Evolutionary conservation across 192 early-diverging fungal genomes (phyloP).

Genomic region (Podila clonocystis): DNA sequence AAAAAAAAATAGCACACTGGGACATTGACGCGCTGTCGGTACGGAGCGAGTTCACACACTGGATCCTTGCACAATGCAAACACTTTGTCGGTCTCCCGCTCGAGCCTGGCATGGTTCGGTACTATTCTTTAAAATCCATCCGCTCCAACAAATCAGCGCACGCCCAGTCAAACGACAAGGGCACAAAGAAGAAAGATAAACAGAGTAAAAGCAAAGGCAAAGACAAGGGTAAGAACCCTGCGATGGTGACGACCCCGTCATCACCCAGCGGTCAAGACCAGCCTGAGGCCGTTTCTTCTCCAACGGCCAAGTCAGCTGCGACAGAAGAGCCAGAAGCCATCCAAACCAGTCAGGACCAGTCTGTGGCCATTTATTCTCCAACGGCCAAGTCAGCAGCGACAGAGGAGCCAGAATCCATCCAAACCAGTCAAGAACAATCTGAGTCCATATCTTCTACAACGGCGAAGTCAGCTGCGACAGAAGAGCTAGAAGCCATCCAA

Average conservation of each 20-base stretch:
- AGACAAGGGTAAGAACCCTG: background rate
- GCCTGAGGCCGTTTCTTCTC: background rate
- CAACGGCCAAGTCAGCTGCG: background rate
- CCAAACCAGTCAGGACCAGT: background rate
- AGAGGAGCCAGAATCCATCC: conserved; percentile 1
- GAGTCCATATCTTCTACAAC: background rate
- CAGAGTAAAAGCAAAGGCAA: background rate
- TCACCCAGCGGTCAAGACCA: background rate
- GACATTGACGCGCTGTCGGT: conserved; percentile 25
- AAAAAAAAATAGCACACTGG: conserved; percentile 33
- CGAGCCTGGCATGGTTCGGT: conserved; percentile 29
- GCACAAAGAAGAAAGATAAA: background rate
- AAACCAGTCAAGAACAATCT: background rate
- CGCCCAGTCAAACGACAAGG: background rate
- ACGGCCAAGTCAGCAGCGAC: background rate
- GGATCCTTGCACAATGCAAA: conserved; percentile 21
- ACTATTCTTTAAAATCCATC: conserved; percentile 5
- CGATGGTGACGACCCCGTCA: background rate
- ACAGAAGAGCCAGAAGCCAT: conserved; percentile 1
- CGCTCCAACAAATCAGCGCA: background rate
- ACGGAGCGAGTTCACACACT: conserved; percentile 14
- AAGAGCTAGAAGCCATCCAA: conserved; percentile 11
- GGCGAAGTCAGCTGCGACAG: background rate
- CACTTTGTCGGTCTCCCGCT: conserved; percentile 19
- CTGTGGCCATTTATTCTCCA: background rate